Evolutionary conservation across 345 rosid species (phyloP).

Genomic region (Euphorbia tirucalli): DNA sequence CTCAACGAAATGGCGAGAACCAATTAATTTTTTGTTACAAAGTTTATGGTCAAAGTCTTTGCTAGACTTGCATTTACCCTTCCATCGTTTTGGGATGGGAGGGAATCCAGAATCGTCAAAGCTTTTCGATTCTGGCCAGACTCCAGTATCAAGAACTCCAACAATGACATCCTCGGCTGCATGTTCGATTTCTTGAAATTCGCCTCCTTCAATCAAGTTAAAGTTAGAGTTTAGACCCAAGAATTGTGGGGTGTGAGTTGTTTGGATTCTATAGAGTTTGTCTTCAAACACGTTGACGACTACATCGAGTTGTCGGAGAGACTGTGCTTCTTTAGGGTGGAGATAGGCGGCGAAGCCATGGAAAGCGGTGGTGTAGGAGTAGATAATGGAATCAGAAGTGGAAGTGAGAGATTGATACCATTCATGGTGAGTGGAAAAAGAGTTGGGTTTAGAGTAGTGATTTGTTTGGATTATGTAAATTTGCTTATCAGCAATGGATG

Average conservation of each 20-base stretch:
- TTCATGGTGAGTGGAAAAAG: slow-evolving; percentile 51
- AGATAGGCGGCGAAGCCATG: slow-evolving; percentile 75
- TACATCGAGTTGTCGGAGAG: slow-evolving; percentile 39
- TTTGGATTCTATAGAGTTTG: slow-evolving; percentile 59
- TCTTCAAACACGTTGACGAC: slow-evolving; percentile 76
- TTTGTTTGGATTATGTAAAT: slow-evolving; percentile 74
- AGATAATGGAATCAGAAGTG: slow-evolving; percentile 48
- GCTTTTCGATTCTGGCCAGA: slow-evolving; percentile 82
- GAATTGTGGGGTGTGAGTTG: slow-evolving; percentile 72
- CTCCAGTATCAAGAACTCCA: slow-evolving; percentile 82
- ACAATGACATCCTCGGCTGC: slow-evolving; percentile 51
- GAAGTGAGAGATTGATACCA: slow-evolving; percentile 66
- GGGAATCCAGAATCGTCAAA: slow-evolving; percentile 63
- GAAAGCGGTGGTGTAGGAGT: slow-evolving; percentile 58
- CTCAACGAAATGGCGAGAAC: slow-evolving; percentile 64
- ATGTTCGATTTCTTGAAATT: slow-evolving; percentile 26
- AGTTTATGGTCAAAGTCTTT: slow-evolving; percentile 52
- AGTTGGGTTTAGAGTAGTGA: slow-evolving; percentile 51
- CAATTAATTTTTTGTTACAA: slow-evolving; percentile 79
- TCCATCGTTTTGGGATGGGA: slow-evolving; percentile 58
- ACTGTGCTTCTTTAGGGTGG: slow-evolving; percentile 42
- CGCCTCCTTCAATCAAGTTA: slow-evolving; percentile 29
- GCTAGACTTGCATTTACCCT: slow-evolving; percentile 65
- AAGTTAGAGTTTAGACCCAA: slow-evolving; percentile 55
- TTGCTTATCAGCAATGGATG: slow-evolving; percentile 22